Percentiles rank a stretch among this genome's conserved stretches.
Conservation (phyloP, 2,329 filamentous ascomycete genomes). For the Amauroascus niger region DNA sequence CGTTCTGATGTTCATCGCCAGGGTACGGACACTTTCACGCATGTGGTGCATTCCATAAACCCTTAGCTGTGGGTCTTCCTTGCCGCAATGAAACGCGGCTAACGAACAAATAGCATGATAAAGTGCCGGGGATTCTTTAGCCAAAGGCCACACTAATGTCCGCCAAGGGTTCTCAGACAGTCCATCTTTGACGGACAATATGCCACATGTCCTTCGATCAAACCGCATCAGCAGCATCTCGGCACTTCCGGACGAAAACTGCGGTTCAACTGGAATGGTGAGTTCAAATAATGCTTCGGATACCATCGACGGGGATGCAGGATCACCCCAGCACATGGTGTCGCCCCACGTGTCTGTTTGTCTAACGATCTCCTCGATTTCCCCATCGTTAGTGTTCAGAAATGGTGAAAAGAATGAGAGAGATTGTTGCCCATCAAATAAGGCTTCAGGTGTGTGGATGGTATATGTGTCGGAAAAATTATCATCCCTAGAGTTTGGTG, state of each 20-base stretch:
- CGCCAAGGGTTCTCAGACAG: constrained; percentile 62
- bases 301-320: not conserved
- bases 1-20: constrained; percentile 51
- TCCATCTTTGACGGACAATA: constrained; percentile 61
- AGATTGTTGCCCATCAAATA: not conserved
- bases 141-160: constrained; percentile 59
- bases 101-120: constrained; percentile 60
- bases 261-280: constrained; percentile 38
- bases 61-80: constrained; percentile 47
- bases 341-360: constrained; percentile 24
- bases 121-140: constrained; percentile 53
- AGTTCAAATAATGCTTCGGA: not conserved
- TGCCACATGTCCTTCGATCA: constrained; percentile 57
- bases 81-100: constrained; percentile 58
- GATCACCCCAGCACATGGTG: constrained; percentile 12
- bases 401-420: not conserved
- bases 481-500: not conserved
- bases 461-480: constrained; percentile 1
- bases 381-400: constrained; percentile 29
- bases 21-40: constrained; percentile 51
- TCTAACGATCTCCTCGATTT: constrained; percentile 48
- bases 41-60: constrained; percentile 60
- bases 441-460: not conserved
- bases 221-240: constrained; percentile 56
- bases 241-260: constrained; percentile 43